Base-by-base conservation (phyloP, 192 early-diverging fungal genomes). In the Mortierella hygrophila region DNA sequence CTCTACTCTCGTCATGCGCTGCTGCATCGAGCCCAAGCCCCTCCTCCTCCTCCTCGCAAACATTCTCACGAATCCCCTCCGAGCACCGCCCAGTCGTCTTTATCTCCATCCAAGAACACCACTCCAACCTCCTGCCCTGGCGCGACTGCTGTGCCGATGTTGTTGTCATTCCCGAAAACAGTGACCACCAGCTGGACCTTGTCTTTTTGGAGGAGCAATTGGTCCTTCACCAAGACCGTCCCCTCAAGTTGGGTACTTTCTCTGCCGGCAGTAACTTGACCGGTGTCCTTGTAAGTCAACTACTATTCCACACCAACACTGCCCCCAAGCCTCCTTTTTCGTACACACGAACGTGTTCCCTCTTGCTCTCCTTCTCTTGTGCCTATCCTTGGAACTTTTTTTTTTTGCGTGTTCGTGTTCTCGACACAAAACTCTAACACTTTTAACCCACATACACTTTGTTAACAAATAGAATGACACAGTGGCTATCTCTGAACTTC, bases 61-160 rank as follows among this genome's bases (percentile, higher is more conserved):
- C 54, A 29, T 60, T 26, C 15, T 20, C 38, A 57, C 80, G 38
- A 15, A 29, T 75, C 29, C 72, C 72, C 15, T 46, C 46, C 21
- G 38, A 69, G 21, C 29, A 79, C 38, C 82, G 82, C 16, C 86
- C 86, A 18, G 77, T 85, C 2, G 90, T 90, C 4, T 90, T 90
- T 72, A 46, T 90, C 23, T 89, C 88, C 4, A 88, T 88, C 38
- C 81, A 85, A 69, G 90, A 90, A 70, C 90, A 90, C 77, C 88
- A 90, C 69, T 88, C 90, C 23, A 90, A 90, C 52, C 70, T 91
- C 8, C 46, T 91, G 55, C 82, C 89, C 1, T 91, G 88, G 90
- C 71, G 89, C 7, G 82, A 88, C 81, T 83, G 79, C 23, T 83
- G 86, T 35, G 86, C 81, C 9, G 85, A 88, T 44, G 82, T 91